These are phyloP conservation scores for Fusarium aywerte DNA, from an alignment of 2,329 filamentous ascomycete species.

Conservation along the genomic window DNA sequence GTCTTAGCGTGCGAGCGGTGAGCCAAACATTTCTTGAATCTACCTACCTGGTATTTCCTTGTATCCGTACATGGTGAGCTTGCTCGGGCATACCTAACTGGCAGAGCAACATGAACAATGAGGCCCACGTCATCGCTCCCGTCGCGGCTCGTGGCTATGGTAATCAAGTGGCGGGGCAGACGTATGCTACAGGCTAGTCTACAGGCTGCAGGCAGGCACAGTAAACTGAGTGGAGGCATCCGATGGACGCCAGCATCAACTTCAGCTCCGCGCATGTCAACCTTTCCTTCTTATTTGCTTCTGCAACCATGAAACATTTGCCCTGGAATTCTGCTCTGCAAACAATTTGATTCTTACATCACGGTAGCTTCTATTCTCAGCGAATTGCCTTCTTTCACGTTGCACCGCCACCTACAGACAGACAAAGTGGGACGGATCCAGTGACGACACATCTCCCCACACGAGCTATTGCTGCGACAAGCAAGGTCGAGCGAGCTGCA, in stretches of 20 bases:
- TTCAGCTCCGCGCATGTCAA: constrained; percentile 31
- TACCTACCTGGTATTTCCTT: neutral
- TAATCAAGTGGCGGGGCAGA: constrained; percentile 37
- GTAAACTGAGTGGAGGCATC: constrained; percentile 10
- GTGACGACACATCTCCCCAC: constrained; percentile 45
- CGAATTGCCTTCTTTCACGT: constrained; percentile 15
- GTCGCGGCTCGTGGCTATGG: constrained; percentile 42
- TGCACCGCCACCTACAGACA: constrained; percentile 35
- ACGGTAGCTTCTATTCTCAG: constrained; percentile 3
- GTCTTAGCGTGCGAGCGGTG: constrained; percentile 1
- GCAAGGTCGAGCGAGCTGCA: constrained; percentile 10
- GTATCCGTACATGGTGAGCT: neutral
- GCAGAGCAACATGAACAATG: neutral
- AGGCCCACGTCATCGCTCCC: constrained; percentile 45
- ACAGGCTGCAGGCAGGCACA: neutral
- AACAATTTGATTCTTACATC: neutral
- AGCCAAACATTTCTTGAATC: neutral
- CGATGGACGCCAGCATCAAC: constrained; percentile 3
- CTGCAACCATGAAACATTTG: neutral
- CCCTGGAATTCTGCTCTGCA: neutral
- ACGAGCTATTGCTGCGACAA: constrained; percentile 20
- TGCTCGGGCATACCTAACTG: too few species aligned
- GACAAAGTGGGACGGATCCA: constrained; percentile 29
- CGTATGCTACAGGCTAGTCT: neutral
- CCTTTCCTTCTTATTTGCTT: constrained; percentile 11